phyloP scores from a whole-genome alignment of 1,284 basidiomycete species.

The Tremellales sp. region DNA sequence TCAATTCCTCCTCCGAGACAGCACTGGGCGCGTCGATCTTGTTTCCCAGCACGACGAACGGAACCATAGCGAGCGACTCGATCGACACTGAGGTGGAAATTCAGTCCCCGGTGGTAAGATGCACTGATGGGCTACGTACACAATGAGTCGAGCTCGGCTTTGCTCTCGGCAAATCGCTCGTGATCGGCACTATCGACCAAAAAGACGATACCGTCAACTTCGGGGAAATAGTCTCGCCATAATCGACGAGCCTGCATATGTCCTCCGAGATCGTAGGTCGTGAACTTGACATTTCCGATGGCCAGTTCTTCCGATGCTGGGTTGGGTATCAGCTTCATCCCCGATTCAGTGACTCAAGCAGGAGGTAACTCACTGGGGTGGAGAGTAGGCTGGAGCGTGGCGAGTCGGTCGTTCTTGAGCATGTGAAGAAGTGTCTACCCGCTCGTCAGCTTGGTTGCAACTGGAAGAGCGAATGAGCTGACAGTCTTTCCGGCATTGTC shows the following conservation, averaged over 20 bases:
- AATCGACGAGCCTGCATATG: conserved; percentile 98
- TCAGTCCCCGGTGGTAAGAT: neutral
- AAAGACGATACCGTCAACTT: conserved; percentile 98
- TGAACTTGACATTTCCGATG: conserved; percentile 98
- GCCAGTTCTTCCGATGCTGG: conserved; percentile 97
- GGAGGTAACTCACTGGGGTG: conserved; percentile 78
- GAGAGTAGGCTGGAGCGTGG: conserved; percentile 95
- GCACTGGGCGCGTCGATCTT: conserved; percentile 99
- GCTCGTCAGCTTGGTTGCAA: too few relatives aligned
- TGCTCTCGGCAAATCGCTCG: conserved; percentile 93
- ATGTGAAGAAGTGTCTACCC: conserved; percentile 98
- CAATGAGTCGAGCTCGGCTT: conserved; percentile 93
- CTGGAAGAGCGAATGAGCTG: conserved; percentile 36
- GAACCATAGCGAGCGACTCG: conserved; percentile 90
- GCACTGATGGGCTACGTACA: conserved; percentile 38
- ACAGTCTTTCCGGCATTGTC: conserved; percentile 99
- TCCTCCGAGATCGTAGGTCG: conserved; percentile 96
- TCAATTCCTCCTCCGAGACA: conserved; percentile 94
- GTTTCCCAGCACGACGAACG: conserved; percentile 98
- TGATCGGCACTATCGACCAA: conserved; percentile 95
- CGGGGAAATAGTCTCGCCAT: conserved; percentile 99
- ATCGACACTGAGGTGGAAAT: conserved; percentile 54
- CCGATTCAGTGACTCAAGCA: neutral
- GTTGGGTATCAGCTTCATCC: conserved; percentile 55
- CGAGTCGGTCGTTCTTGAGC: conserved; percentile 99